A percentile compares a stretch with the other conserved stretches of the same genome.
phyloP scores from a whole-genome alignment of 2,329 filamentous ascomycete species.

The Aspergillus sp. region DNA sequence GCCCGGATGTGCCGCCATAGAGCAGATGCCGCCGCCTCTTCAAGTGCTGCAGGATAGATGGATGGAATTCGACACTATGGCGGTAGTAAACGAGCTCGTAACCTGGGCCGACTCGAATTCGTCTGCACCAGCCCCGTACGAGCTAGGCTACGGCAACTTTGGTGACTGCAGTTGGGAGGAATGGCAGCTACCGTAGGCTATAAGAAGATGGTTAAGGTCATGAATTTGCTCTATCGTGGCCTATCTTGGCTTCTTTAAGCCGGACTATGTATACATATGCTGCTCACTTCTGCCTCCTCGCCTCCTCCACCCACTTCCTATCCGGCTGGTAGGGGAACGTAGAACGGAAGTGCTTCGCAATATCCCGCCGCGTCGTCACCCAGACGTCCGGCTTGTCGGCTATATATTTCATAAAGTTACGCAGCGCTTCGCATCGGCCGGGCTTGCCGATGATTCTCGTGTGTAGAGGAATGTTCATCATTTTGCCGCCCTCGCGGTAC shows the following conservation, averaged over 20 bases:
- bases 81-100: neutral
- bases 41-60: neutral
- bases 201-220: too few relatives aligned
- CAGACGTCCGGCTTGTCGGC: slow-evolving; percentile 45
- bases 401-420: slow-evolving; percentile 21
- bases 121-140: neutral
- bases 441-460: slow-evolving; percentile 54
- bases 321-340: neutral
- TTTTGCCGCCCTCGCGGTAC: slow-evolving; percentile 54
- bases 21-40: neutral
- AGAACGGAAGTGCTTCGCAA: slow-evolving; percentile 33
- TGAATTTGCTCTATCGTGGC: too few relatives aligned
- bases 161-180: slow-evolving; percentile 1
- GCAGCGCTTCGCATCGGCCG: slow-evolving; percentile 49
- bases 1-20: too few relatives aligned
- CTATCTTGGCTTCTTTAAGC: too few relatives aligned
- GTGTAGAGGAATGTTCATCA: slow-evolving; percentile 58
- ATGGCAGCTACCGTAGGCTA: slow-evolving; percentile 13
- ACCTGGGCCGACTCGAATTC: neutral
- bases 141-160: neutral
- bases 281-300: too few relatives aligned
- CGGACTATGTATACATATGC: too few relatives aligned
- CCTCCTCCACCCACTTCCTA: neutral
- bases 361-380: slow-evolving; percentile 44
- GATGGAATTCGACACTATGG: slow-evolving; percentile 2